Conservation (phyloP, 768 basidiomycete species). For the Macrolepiota dolichaula region DNA sequence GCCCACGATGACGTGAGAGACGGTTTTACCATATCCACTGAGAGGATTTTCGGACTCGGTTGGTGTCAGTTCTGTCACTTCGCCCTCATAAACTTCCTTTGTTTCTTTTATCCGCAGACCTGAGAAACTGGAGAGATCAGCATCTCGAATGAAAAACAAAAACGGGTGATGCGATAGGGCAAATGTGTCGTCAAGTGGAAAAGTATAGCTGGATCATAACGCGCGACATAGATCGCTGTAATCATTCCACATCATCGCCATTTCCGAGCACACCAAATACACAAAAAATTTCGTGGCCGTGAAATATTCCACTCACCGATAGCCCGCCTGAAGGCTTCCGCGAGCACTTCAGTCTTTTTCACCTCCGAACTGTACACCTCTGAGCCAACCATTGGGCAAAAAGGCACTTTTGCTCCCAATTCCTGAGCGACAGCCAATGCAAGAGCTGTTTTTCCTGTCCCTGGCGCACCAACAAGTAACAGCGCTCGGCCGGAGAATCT, state of each 20-base stretch:
- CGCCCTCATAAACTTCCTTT: constrained; percentile 98
- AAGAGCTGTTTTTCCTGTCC: constrained; percentile 97
- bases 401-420: constrained; percentile 91
- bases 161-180: not conserved
- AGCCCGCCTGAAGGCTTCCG: constrained; percentile 90
- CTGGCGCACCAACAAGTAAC: constrained; percentile 90
- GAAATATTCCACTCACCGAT: constrained; percentile 66
- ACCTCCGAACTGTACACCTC: constrained; percentile 98
- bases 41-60: constrained; percentile 96
- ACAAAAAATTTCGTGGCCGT: constrained; percentile 3
- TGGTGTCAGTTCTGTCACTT: constrained; percentile 95
- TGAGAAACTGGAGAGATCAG: constrained; percentile 26
- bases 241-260: not conserved
- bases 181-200: not conserved
- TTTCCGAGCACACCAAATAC: not conserved
- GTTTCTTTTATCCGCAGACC: constrained; percentile 98
- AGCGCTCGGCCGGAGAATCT: constrained; percentile 94
- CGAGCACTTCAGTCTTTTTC: constrained; percentile 98
- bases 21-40: constrained; percentile 96
- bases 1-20: constrained; percentile 95
- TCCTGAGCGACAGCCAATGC: constrained; percentile 96
- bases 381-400: constrained; percentile 97
- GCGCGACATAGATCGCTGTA: not conserved
- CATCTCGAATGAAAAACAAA: not conserved
- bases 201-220: not conserved